These are phyloP conservation scores for Vigna angularis DNA, from an alignment of 306 rosid species.

Conservation along the genomic window DNA sequence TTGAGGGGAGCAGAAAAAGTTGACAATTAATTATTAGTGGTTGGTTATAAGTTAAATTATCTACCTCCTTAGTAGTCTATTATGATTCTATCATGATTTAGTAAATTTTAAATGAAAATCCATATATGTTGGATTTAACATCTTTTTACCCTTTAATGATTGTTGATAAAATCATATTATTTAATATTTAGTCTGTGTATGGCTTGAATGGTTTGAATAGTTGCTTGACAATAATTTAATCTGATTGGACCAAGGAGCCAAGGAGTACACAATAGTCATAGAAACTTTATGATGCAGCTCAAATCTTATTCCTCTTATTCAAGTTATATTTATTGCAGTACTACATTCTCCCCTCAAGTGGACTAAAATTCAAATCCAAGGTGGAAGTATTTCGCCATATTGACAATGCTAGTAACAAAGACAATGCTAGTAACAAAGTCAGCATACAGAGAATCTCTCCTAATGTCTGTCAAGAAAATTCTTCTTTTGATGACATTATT, in stretches of 20 bases:
- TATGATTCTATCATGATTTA: not conserved
- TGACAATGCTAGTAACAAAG: conserved; percentile 46
- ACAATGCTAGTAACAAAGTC: conserved; percentile 46
- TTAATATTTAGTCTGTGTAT: not conserved
- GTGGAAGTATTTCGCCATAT: conserved; percentile 66
- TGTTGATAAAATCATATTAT: not conserved
- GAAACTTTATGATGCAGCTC: conserved; percentile 35
- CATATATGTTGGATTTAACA: too few species aligned
- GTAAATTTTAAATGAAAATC: conserved; percentile 11
- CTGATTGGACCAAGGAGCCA: not conserved
- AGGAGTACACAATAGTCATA: not conserved
- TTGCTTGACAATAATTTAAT: conserved; percentile 14
- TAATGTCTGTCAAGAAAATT: conserved; percentile 61
- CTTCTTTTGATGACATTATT: conserved; percentile 39
- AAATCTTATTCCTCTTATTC: conserved; percentile 42
- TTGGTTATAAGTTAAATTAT: conserved; percentile 7
- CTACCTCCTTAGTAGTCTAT: not conserved
- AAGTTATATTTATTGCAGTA: conserved; percentile 62
- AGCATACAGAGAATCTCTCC: conserved; percentile 45
- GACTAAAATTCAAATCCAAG: conserved; percentile 66
- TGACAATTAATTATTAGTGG: not conserved
- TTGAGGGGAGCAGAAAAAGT: not conserved
- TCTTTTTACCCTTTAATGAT: not conserved
- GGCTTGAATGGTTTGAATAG: conserved; percentile 12
- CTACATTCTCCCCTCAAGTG: conserved; percentile 61